Conservation (phyloP, 305 asterid species). For the Fraxinus greggii region DNA sequence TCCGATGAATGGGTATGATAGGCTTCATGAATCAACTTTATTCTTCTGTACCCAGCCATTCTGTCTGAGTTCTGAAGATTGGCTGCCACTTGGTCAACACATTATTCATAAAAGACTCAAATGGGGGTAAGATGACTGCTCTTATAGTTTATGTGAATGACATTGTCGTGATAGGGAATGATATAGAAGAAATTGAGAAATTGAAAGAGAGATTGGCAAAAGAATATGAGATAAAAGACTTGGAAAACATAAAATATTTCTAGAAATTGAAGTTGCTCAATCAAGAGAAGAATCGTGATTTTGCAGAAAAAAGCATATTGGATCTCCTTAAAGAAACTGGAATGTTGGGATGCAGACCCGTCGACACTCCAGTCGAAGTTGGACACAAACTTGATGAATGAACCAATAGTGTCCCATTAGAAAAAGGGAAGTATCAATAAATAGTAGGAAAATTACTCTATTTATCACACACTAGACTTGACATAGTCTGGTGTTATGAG, state of each 20-base stretch:
- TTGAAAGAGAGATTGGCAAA: background rate
- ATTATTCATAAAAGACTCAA: background rate
- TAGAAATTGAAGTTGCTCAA: background rate
- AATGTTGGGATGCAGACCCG: background rate
- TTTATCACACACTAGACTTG: background rate
- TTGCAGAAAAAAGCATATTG: background rate
- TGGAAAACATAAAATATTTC: background rate
- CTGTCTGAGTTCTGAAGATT: background rate
- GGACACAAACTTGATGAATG: background rate
- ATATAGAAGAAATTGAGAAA: background rate
- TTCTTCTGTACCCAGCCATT: constrained; percentile 2
- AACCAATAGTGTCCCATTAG: background rate
- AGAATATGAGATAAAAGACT: background rate
- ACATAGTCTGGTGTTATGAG: background rate
- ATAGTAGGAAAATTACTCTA: background rate
- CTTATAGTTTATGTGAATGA: background rate
- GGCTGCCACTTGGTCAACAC: constrained; percentile 3
- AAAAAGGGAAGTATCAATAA: background rate
- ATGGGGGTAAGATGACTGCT: background rate
- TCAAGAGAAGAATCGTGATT: background rate
- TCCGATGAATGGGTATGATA: background rate
- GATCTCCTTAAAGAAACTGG: background rate
- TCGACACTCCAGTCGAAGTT: background rate
- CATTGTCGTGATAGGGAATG: background rate
- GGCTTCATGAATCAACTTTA: background rate